Base-by-base conservation (phyloP, 768 basidiomycete genomes). In the Trametes cinnabarina region DNA sequence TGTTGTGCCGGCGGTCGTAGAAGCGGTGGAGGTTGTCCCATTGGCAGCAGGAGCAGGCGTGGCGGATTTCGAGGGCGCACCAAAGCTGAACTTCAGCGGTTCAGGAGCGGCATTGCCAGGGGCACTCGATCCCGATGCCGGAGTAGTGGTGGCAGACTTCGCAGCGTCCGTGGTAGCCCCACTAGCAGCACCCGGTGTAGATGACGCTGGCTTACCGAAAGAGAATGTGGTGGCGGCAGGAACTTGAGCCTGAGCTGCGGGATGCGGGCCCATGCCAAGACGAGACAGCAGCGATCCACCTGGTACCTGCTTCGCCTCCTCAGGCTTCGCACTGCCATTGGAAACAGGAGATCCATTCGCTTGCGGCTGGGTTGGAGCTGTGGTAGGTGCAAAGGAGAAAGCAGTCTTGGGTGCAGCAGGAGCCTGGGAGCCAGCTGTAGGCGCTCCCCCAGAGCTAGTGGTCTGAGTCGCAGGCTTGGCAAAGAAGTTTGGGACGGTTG, bases 401-500 rank as follows among this genome's bases (percentile, higher is more conserved):
- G 58, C 12, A 20, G 63, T 50, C 34, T 58, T 54, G 11, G 49
- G 42, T 35, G 61, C 53, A 26, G 26, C 47, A 4, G 65, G 22
- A 17, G 62, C 40, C 23, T 60, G 25, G 19, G 60, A n/a, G 9
- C 57, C 32, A 2, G 58, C 37, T 9, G 56, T 23, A 22, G 66
- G 11, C 3, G 58, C 40, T 25, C 62, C 26, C 19, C 51, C 43
- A n/a, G 52, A n/a, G 22, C 60, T 43, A 22, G 62, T 10, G 34
- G 42, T 40, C 32, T 61, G 58, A 6, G 55, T 15, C 19, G 68
- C 57, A 15, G 67, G 46, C 52, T 77, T 73, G 23, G 60, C 60
- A 39, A 74, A 72, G 59, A 73, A 70, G 54, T 69, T 72, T 26
- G 74, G 66, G 22, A 67, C 47, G 19, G 63, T 44, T 10, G 54